phyloP scores from a whole-genome alignment of 179 eudicot genomes.

The Vitellaria paradoxa region DNA sequence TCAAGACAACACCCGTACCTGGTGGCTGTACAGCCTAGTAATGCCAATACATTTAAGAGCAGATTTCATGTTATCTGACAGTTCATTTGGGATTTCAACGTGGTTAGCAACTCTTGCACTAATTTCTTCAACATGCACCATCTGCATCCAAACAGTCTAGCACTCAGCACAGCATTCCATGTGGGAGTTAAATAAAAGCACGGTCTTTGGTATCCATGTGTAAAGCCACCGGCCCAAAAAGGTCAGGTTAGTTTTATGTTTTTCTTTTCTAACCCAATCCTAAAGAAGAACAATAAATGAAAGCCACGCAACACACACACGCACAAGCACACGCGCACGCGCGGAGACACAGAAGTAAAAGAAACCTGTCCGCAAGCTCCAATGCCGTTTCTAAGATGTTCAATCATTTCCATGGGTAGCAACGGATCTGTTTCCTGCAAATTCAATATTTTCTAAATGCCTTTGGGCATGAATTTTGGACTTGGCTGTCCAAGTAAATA shows the following conservation, averaged over 20 bases:
- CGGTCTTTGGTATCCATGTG: not conserved
- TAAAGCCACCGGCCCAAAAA: not conserved
- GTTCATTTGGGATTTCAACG: slow-evolving; percentile 65
- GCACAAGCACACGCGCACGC: not conserved
- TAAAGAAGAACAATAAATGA: not conserved
- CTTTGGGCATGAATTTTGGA: not conserved
- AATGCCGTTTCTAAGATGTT: slow-evolving; percentile 69
- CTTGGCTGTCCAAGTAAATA: not conserved
- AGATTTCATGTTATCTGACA: slow-evolving; percentile 57
- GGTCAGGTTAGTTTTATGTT: not conserved
- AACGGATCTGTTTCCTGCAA: slow-evolving; percentile 67
- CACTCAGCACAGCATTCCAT: slow-evolving; percentile 11
- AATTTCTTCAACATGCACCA: slow-evolving; percentile 82
- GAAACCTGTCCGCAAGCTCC: slow-evolving; percentile 87
- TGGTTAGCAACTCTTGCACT: slow-evolving; percentile 56
- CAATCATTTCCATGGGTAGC: slow-evolving; percentile 69
- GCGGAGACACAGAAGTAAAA: slow-evolving; percentile 2
- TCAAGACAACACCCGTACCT: slow-evolving; percentile 42
- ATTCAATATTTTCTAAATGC: slow-evolving; percentile 7
- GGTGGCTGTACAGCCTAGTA: slow-evolving; percentile 85
- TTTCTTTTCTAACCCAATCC: slow-evolving; percentile 1
- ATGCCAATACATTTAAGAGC: slow-evolving; percentile 63
- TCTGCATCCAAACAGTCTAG: slow-evolving; percentile 40
- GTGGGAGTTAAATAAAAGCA: not conserved
- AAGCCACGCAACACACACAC: not conserved